phyloP scores from a whole-genome alignment of 1,284 basidiomycete genomes.

The Apiotrichum sp. region DNA sequence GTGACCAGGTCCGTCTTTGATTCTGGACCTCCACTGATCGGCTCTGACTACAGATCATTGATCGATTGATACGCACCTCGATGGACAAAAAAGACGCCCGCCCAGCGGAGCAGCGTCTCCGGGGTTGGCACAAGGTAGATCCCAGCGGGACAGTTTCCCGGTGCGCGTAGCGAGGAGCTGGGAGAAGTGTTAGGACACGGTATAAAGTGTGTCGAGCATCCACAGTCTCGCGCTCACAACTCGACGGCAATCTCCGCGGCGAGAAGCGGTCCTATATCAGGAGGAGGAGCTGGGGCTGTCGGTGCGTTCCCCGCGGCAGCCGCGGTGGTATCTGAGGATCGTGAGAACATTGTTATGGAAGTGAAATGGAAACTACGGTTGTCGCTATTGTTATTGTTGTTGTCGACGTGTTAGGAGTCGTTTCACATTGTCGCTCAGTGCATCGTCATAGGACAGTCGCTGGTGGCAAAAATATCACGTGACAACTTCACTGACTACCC shows the following conservation, averaged over 20 bases:
- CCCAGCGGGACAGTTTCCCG: constrained; percentile 68
- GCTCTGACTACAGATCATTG: background rate
- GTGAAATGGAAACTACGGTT: constrained; percentile 1
- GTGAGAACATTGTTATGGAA: constrained; percentile 3
- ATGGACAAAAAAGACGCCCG: constrained; percentile 77
- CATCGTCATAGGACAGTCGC: too few species aligned
- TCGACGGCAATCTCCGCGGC: constrained; percentile 19
- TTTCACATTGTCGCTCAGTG: too few species aligned
- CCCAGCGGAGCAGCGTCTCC: constrained; percentile 64
- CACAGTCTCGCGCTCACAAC: constrained; percentile 10
- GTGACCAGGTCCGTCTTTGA: too few species aligned
- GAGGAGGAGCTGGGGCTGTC: too few species aligned
- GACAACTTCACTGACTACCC: too few species aligned
- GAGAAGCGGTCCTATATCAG: constrained; percentile 11
- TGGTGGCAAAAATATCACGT: too few species aligned
- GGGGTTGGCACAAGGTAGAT: constrained; percentile 70
- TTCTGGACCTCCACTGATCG: background rate
- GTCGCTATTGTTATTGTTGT: background rate
- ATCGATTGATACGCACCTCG: constrained; percentile 57
- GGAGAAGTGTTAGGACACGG: too few species aligned
- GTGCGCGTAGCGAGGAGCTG: constrained; percentile 40
- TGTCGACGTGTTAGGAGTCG: background rate
- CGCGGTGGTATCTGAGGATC: background rate
- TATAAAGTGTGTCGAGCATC: too few species aligned
- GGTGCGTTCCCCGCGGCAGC: too few species aligned